Evolutionary conservation across 1,284 basidiomycete genomes (phyloP), one percentile per base, ranked within the genome.

Genomic region (Sparassis latifolia): DNA sequence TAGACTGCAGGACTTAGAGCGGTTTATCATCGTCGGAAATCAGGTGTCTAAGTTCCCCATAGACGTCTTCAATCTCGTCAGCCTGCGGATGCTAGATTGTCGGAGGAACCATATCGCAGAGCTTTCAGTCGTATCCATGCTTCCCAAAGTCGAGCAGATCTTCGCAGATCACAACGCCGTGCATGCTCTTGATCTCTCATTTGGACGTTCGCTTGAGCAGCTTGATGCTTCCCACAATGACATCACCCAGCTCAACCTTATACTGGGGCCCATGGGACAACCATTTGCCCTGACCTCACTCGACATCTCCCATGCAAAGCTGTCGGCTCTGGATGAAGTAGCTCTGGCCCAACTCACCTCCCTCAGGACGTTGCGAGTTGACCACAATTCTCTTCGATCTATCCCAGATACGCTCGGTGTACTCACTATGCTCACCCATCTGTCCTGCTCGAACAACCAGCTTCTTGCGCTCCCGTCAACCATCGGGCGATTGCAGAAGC

Each of bases 381-480:
- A 93, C 64, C 84, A 92, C 70, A 97, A 99, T 69, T 82, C 90
- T 48, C 86, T 99, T 63, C 86, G 87, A 10, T 76, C 80, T 4
- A 79, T 99, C 33, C 94, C 96, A 0, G 85, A 93, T 39, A 81
- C 84, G 9, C 70, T 98, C 4, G 88, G 87, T 43, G 78, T 82
- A 12, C 80, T 98, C 30, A 72, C 70, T 20, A 78, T 78, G 49
- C 82, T 99, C 30, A 76, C 84, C 58, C 74, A 72, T 1, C 79
- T 99, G 2, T 89, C 88, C 3, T 93, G 92, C 63, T 92, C 90
- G 44, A 92, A 97, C 67, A 99, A 98, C 68, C 79, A 87, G 60
- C 78, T 99, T 5, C 82, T 83, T 44, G 71, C 77, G 12, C 74
- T 99, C 0, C 97, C 97, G 0, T 69, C 77, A 10, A 83, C 80